These are phyloP conservation scores for Endotrypanum monterogeii DNA, from an alignment of 208 protist genomes.

Conservation along the genomic window DNA sequence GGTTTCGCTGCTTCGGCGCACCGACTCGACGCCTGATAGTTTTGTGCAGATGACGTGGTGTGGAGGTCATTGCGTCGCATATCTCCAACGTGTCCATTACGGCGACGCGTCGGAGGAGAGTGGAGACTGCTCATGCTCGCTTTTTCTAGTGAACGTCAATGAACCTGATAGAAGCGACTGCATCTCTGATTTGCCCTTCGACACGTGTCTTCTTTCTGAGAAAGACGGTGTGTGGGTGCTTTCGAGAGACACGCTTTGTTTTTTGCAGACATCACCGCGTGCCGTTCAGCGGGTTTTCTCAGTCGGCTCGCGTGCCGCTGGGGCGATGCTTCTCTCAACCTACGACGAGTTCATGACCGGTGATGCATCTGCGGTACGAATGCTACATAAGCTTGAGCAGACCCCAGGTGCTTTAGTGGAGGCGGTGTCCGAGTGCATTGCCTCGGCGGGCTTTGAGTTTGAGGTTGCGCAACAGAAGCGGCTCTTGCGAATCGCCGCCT, in stretches of 20 bases:
- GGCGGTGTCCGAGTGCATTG: conserved; percentile 91
- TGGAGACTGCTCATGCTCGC: conserved; percentile 37
- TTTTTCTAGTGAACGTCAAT: conserved; percentile 49
- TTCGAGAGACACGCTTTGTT: conserved; percentile 48
- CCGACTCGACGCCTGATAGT: conserved; percentile 10
- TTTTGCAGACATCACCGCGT: conserved; percentile 63
- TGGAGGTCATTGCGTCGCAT: conserved; percentile 36
- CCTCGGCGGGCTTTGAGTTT: conserved; percentile 87
- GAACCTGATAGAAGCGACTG: conserved; percentile 51
- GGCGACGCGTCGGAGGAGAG: conserved; percentile 1
- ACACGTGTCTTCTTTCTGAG: conserved; percentile 50
- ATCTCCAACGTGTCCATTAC: conserved; percentile 41
- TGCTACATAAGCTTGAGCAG: conserved; percentile 71
- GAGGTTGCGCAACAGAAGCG: conserved; percentile 73
- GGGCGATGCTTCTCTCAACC: conserved; percentile 61
- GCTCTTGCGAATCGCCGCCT: conserved; percentile 90
- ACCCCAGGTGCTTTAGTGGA: conserved; percentile 45
- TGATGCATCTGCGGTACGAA: conserved; percentile 61
- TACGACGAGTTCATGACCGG: conserved; percentile 86
- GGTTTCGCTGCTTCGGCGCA: conserved; percentile 40
- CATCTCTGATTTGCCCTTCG: conserved; percentile 60
- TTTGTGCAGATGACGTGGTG: conserved; percentile 67
- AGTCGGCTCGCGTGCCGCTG: conserved; percentile 55
- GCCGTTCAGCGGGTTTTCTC: conserved; percentile 72
- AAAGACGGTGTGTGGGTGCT: conserved; percentile 67